Conservation (phyloP, 1,284 basidiomycete species). For the Marasmius oreades region DNA sequence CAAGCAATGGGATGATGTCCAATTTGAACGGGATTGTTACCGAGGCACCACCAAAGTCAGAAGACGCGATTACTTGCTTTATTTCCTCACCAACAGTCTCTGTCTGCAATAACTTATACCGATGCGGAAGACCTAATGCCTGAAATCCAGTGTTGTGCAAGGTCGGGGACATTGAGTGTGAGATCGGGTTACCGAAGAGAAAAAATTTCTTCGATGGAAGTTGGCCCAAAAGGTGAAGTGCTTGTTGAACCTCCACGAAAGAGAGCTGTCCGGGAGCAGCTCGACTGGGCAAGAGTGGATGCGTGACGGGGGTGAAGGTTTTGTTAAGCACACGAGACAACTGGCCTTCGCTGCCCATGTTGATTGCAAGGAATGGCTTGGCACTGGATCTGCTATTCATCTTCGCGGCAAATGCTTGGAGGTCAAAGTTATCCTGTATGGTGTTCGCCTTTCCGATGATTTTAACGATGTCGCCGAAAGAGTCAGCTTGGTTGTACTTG, state of each 20-base stretch:
- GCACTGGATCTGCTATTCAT: slow-evolving; percentile 37
- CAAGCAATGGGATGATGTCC: slow-evolving; percentile 78
- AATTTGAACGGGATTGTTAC: slow-evolving; percentile 96
- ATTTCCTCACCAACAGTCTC: slow-evolving; percentile 63
- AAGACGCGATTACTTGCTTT: slow-evolving; percentile 55
- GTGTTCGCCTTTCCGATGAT: slow-evolving; percentile 83
- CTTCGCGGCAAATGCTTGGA: slow-evolving; percentile 69
- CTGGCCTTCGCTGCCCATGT: slow-evolving; percentile 90
- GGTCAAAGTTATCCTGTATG: slow-evolving; percentile 77
- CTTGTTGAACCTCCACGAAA: slow-evolving; percentile 81
- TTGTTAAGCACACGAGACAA: slow-evolving; percentile 86
- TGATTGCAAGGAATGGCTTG: slow-evolving; percentile 91
- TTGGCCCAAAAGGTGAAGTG: slow-evolving; percentile 78
- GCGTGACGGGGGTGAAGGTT: slow-evolving; percentile 88
- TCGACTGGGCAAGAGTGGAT: slow-evolving; percentile 76
- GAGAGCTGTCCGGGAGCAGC: slow-evolving; percentile 94
- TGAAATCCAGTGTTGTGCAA: slow-evolving; percentile 91
- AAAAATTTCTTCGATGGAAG: slow-evolving; percentile 73
- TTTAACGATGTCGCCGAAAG: slow-evolving; percentile 88
- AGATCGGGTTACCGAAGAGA: slow-evolving; percentile 88
- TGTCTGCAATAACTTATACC: slow-evolving; percentile 80
- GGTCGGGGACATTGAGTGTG: slow-evolving; percentile 87
- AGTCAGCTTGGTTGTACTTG: slow-evolving; percentile 64
- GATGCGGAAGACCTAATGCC: slow-evolving; percentile 79
- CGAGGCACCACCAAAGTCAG: slow-evolving; percentile 90